These are phyloP conservation scores for Triticum timopheevii DNA, from an alignment of 176 grass and related monocot genomes.

Conservation along the genomic window DNA sequence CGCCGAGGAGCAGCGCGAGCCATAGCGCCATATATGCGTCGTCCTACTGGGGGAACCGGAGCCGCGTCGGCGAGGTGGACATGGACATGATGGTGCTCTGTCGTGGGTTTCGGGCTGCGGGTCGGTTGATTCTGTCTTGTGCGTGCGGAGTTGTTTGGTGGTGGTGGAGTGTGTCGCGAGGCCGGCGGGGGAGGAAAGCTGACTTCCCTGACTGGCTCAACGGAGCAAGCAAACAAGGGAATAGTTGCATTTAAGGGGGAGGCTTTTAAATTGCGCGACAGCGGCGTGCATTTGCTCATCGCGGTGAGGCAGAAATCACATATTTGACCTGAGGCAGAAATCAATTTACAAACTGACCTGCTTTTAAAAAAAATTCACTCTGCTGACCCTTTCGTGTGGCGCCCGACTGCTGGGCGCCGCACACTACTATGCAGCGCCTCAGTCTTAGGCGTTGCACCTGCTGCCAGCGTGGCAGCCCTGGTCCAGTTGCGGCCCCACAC, in stretches of 20 bases:
- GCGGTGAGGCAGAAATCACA: too few species aligned
- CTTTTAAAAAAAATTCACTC: too few species aligned
- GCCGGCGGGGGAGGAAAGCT: slow-evolving; percentile 13
- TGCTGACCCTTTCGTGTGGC: too few species aligned
- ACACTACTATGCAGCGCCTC: too few species aligned
- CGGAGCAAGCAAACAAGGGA: slow-evolving; percentile 7
- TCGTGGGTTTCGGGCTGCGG: not conserved
- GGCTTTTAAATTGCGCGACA: slow-evolving; percentile 19
- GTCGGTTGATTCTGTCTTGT: slow-evolving; percentile 6
- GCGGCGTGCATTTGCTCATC: slow-evolving; percentile 5
- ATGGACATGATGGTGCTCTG: slow-evolving; percentile 9
- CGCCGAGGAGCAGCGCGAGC: slow-evolving; percentile 44
- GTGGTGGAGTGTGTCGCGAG: slow-evolving; percentile 11
- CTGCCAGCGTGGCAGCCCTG: too few species aligned
- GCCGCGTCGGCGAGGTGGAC: not conserved
- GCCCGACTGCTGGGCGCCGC: too few species aligned
- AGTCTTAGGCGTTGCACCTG: too few species aligned
- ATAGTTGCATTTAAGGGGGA: not conserved
- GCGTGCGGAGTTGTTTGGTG: slow-evolving; percentile 8
- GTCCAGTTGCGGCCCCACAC: too few species aligned
- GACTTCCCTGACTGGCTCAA: slow-evolving; percentile 28
- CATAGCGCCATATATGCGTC: slow-evolving; percentile 35
- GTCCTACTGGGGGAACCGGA: not conserved
- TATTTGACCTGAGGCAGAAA: too few species aligned
- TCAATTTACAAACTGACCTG: too few species aligned